A percentile compares a stretch with the other conserved stretches of the same genome.
Conservation (phyloP, 345 rosid species). For the Bruguiera sexangula region DNA sequence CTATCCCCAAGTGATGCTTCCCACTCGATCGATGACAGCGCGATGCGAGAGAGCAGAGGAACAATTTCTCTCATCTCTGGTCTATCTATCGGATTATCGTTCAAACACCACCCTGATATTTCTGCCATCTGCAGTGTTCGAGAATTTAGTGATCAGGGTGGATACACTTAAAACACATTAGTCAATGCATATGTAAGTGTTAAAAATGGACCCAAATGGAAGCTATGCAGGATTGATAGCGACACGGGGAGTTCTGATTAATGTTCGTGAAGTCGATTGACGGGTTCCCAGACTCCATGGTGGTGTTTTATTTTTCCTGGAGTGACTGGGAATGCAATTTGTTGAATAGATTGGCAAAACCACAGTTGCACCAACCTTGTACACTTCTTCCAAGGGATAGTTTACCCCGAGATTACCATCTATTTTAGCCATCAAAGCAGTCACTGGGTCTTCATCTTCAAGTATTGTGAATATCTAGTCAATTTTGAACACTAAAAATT, state of each 20-base stretch:
- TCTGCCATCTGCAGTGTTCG: slow-evolving; percentile 31
- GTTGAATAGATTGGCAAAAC: not conserved
- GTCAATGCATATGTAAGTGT: not conserved
- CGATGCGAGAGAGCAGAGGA: slow-evolving; percentile 24
- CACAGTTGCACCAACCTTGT: slow-evolving; percentile 22
- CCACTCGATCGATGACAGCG: slow-evolving; percentile 24
- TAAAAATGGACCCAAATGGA: too few species aligned
- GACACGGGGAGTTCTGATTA: too few species aligned
- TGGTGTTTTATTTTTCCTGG: not conserved
- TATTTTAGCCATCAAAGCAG: slow-evolving; percentile 23
- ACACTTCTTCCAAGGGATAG: slow-evolving; percentile 35
- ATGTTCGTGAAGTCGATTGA: too few species aligned
- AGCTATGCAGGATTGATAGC: too few species aligned
- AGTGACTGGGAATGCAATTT: not conserved
- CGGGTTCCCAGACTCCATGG: too few species aligned
- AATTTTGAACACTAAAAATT: not conserved
- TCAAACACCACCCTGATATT: slow-evolving; percentile 23
- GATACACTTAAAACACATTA: not conserved
- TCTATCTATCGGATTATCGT: slow-evolving; percentile 25
- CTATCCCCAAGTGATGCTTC: slow-evolving; percentile 27
- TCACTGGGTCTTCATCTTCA: slow-evolving; percentile 12
- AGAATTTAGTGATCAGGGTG: not conserved
- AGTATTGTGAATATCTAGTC: slow-evolving; percentile 27
- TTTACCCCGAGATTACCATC: slow-evolving; percentile 27
- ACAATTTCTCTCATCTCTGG: slow-evolving; percentile 40